Conservation (phyloP, 148 eudicot genomes). For the Rhododendron molle region DNA sequence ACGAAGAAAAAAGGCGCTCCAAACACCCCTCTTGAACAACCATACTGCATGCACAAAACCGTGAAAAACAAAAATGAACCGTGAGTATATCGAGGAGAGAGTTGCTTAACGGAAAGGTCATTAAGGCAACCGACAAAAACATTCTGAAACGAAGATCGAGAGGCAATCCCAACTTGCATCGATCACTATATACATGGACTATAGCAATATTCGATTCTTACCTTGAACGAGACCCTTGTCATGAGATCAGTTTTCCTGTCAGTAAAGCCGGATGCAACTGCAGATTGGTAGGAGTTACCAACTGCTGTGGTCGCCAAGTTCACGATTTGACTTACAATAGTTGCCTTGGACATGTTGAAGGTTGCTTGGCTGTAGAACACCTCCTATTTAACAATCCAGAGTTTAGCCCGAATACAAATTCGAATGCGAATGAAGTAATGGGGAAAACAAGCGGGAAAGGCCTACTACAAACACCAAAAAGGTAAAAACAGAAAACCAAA, state of each 20-base stretch:
- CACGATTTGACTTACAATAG: constrained; percentile 30
- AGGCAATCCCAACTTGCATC: background rate
- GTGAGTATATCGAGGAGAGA: background rate
- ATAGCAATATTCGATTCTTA: constrained; percentile 11
- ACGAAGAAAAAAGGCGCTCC: constrained; percentile 81
- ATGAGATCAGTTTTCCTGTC: constrained; percentile 49
- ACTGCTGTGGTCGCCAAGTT: constrained; percentile 34
- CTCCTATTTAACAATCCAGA: constrained; percentile 36
- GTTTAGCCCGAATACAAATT: background rate
- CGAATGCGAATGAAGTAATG: background rate
- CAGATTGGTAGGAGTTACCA: constrained; percentile 37
- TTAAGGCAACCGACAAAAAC: background rate
- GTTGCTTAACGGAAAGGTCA: background rate
- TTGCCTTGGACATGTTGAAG: constrained; percentile 38
- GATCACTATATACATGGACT: background rate
- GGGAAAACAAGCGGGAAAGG: background rate
- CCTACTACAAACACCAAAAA: background rate
- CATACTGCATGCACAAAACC: constrained; percentile 60
- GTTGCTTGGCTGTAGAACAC: constrained; percentile 51
- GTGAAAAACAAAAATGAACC: background rate
- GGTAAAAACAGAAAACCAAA: background rate
- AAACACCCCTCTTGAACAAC: constrained; percentile 75
- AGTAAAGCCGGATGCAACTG: constrained; percentile 54
- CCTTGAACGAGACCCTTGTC: constrained; percentile 88
- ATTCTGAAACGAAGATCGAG: background rate